Percentiles rank a stretch among this genome's conserved stretches.
phyloP scores from a whole-genome alignment of 768 basidiomycete species.

The Trametes cubensis region DNA sequence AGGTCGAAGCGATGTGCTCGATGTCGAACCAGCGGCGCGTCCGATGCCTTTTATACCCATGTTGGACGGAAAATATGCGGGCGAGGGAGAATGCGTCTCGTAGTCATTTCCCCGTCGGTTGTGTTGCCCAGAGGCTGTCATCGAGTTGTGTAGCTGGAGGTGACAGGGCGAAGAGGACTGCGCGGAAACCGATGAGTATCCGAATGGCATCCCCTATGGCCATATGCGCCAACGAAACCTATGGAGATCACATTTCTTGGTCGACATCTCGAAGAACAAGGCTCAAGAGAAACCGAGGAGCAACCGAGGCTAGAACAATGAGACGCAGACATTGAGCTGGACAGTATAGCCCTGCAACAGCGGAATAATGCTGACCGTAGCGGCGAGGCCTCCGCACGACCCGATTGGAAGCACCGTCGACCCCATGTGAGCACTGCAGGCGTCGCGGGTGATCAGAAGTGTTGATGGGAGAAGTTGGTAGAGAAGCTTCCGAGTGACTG shows the following conservation, averaged over 20 bases:
- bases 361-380: background rate
- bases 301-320: background rate
- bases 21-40: background rate
- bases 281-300: conserved; percentile 8
- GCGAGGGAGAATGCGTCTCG: background rate
- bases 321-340: background rate
- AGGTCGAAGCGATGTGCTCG: conserved; percentile 13
- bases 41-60: conserved; percentile 4
- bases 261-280: background rate
- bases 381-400: background rate
- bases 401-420: background rate
- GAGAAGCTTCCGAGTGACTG: background rate
- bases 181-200: conserved; percentile 11
- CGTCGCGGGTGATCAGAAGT: conserved; percentile 1
- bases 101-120: conserved; percentile 7
- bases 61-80: conserved; percentile 22
- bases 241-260: background rate
- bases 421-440: conserved; percentile 16
- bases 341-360: background rate
- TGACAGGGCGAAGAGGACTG: background rate
- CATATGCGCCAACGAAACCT: background rate
- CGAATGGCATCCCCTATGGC: background rate
- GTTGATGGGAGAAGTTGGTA: conserved; percentile 4
- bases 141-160: background rate
- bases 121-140: background rate